phyloP scores from a whole-genome alignment of 192 early-diverging fungal genomes.

The Pilobolus umbonatus region DNA sequence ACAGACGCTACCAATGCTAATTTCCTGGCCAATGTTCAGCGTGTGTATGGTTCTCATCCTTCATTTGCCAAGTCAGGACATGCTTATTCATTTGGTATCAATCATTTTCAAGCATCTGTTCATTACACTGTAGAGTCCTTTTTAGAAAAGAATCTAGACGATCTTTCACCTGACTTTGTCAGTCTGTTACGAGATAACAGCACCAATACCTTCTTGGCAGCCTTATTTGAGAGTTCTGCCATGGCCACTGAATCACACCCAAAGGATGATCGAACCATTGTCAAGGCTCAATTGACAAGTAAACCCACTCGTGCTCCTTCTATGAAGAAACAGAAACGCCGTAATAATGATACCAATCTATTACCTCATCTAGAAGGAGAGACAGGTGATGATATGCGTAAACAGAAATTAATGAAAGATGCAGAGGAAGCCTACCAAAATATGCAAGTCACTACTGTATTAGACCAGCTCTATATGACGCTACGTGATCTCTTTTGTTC shows the following conservation, averaged over 20 bases:
- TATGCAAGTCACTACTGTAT: constrained; percentile 41
- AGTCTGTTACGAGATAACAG: constrained; percentile 67
- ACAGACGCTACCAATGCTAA: constrained; percentile 47
- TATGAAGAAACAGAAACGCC: constrained; percentile 45
- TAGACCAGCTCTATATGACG: constrained; percentile 56
- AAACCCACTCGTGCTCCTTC: constrained; percentile 71
- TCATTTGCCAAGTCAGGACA: constrained; percentile 36
- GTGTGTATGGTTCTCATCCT: constrained; percentile 28
- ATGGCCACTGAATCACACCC: constrained; percentile 74
- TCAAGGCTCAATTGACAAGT: constrained; percentile 70
- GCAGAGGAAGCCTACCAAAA: constrained; percentile 34
- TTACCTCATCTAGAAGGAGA: neutral
- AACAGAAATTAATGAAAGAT: constrained; percentile 22
- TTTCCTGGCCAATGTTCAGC: constrained; percentile 35
- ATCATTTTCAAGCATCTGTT: constrained; percentile 68
- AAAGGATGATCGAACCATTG: constrained; percentile 69
- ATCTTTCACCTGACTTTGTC: constrained; percentile 79
- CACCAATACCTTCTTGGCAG: constrained; percentile 69
- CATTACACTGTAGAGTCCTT: constrained; percentile 80
- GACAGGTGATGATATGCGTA: constrained; percentile 29
- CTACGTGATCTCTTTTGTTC: constrained; percentile 77
- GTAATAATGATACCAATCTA: constrained; percentile 1
- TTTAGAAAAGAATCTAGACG: constrained; percentile 69
- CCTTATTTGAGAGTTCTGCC: constrained; percentile 66
- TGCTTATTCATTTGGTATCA: constrained; percentile 60